A percentile compares a stretch with the other conserved stretches of the same genome.
Conservation (phyloP, 345 rosid genomes). For the Citrus inodora region DNA sequence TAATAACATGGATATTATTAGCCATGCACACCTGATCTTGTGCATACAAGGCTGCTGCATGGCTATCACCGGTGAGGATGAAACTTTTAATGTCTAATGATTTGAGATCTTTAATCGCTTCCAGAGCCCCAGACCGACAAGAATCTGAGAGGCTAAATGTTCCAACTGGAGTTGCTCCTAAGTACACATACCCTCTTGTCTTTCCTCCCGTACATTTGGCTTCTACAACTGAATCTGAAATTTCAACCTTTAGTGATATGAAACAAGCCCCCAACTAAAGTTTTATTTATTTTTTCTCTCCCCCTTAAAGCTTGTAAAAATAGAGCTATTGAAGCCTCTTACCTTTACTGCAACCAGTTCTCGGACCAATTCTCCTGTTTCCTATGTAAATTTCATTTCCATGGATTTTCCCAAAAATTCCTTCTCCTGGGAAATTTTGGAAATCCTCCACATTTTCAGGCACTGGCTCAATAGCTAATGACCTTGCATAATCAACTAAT, state of each 20-base stretch:
- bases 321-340: neutral
- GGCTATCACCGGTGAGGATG: constrained; percentile 86
- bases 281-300: too few relatives aligned
- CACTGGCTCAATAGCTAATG: constrained; percentile 52
- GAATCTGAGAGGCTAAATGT: constrained; percentile 66
- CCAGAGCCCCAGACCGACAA: constrained; percentile 71
- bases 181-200: constrained; percentile 60
- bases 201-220: constrained; percentile 38
- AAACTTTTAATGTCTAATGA: constrained; percentile 52
- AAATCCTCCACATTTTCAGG: constrained; percentile 66
- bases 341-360: constrained; percentile 69
- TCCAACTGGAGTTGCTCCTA: constrained; percentile 39
- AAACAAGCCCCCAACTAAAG: too few relatives aligned
- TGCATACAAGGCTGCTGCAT: constrained; percentile 61
- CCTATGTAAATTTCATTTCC: constrained; percentile 66
- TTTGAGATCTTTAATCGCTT: constrained; percentile 60
- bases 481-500: constrained; percentile 59
- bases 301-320: neutral
- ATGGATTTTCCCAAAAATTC: constrained; percentile 70
- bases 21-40: constrained; percentile 55
- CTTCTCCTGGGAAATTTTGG: constrained; percentile 86
- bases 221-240: constrained; percentile 35
- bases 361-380: constrained; percentile 53
- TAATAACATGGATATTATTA: too few relatives aligned
- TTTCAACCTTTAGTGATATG: too few relatives aligned